These are phyloP conservation scores for Pyrenochaeta sp. DNA, from an alignment of 2,329 filamentous ascomycete species.

Conservation along the genomic window DNA sequence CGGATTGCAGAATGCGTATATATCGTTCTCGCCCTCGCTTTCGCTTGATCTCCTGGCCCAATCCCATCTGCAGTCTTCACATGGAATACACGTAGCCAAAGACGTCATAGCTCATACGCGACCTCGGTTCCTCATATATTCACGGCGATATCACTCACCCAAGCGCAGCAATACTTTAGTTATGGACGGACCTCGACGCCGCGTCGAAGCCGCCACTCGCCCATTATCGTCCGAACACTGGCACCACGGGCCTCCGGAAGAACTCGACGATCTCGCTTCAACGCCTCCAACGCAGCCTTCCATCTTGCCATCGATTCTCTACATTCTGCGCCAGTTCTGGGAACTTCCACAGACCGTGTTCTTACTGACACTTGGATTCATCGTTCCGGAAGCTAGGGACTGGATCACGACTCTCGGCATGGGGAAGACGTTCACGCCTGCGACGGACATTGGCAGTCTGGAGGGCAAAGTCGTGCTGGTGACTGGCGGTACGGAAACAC, in stretches of 20 bases:
- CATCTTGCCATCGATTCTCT: background rate
- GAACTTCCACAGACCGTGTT: conserved; percentile 1
- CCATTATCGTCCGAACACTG: conserved; percentile 1
- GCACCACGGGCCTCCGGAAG: background rate
- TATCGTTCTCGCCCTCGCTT: too few species aligned
- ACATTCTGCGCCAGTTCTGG: conserved; percentile 8
- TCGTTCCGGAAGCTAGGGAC: conserved; percentile 12
- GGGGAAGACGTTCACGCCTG: conserved; percentile 35
- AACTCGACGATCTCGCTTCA: too few species aligned
- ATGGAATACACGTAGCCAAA: background rate
- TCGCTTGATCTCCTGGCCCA: too few species aligned
- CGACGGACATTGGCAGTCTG: conserved; percentile 30
- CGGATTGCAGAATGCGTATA: too few species aligned
- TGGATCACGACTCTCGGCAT: conserved; percentile 14
- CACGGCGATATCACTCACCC: background rate
- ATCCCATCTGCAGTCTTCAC: background rate
- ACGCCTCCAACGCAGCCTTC: too few species aligned
- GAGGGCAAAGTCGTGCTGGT: conserved; percentile 45
- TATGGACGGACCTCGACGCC: conserved; percentile 3
- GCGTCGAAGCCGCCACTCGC: conserved; percentile 1
- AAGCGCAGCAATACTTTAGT: background rate
- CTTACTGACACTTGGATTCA: conserved; percentile 13
- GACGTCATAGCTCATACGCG: conserved; percentile 6
- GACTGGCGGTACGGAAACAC: conserved; percentile 47
- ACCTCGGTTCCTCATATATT: conserved; percentile 4